A percentile compares a stretch with the other conserved stretches of the same genome.
Conservation (phyloP, 352 stramenopile genomes). For the Phytophthora vignae region DNA sequence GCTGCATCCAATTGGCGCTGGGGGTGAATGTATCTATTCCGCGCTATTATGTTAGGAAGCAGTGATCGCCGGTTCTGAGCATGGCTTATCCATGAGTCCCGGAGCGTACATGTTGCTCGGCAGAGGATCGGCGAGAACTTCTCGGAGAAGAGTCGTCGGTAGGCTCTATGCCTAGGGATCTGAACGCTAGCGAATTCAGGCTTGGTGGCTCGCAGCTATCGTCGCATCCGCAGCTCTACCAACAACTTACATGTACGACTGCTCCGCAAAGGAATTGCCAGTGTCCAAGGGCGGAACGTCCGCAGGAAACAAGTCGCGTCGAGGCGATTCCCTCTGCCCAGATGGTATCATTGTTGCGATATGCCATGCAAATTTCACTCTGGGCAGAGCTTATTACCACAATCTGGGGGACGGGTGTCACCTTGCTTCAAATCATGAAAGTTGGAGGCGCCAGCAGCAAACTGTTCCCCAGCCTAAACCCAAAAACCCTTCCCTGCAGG, state of each 20-base stretch:
- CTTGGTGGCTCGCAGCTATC: not conserved
- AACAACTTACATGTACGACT: not conserved
- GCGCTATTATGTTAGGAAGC: not conserved
- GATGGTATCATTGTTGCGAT: conserved; percentile 21
- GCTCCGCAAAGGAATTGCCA: not conserved
- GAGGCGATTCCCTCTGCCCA: conserved; percentile 19
- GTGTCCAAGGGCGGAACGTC: conserved; percentile 27
- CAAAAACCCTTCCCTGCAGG: too few species aligned
- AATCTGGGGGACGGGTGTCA: too few species aligned
- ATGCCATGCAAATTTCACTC: conserved; percentile 8
- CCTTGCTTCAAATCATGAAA: too few species aligned
- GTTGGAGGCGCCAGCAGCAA: too few species aligned
- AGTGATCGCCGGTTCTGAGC: not conserved
- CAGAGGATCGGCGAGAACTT: not conserved
- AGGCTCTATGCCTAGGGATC: not conserved
- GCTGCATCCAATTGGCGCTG: not conserved
- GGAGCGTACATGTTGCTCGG: not conserved
- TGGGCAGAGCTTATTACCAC: too few species aligned
- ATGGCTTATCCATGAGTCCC: too few species aligned
- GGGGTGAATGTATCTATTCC: not conserved
- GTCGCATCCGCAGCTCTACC: not conserved
- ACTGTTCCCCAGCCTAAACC: too few species aligned
- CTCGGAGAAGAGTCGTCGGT: not conserved
- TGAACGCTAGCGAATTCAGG: conserved; percentile 4
- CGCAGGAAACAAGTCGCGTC: conserved; percentile 24